Base-by-base conservation (phyloP, 768 basidiomycete species). In the Tubosaeta sp. region DNA sequence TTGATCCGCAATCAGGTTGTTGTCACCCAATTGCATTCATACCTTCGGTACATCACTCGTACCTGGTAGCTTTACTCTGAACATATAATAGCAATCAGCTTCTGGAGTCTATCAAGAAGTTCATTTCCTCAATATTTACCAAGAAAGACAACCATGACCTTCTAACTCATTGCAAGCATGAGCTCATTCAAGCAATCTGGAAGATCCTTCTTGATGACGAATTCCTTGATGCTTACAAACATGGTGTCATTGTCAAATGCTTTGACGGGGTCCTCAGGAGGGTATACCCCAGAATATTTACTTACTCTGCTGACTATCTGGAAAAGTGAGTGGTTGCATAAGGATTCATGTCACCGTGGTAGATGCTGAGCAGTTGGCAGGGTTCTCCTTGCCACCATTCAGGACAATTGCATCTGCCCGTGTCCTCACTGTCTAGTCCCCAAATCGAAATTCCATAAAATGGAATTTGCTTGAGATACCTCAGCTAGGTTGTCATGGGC, bases 231-330 rank as follows among this genome's bases (percentile, higher is more conserved):
- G n/a, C n/a, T n/a, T n/a, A n/a, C n/a, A n/a, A n/a, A n/a, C n/a
- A n/a, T n/a, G n/a, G n/a, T n/a, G n/a, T n/a, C n/a, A n/a, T n/a
- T n/a, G n/a, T n/a, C n/a, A n/a, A n/a, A n/a, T n/a, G n/a, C n/a
- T n/a, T n/a, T n/a, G n/a, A n/a, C n/a, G n/a, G n/a, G n/a, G n/a
- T n/a, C n/a, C n/a, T n/a, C n/a, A n/a, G n/a, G n/a, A n/a, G n/a
- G n/a, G n/a, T n/a, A n/a, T n/a, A n/a, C n/a, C n/a, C n/a, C n/a
- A n/a, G 46, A 4, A 41, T 52, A 13, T 47, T 52, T 4, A 43
- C 32, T 3, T 52, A 52, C 27, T 47, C 51, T 1, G 38, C 50
- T 1, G 43, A 51, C 12, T 51, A 45, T n/a, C 50, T 43, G 6
- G 50, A 51, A 13, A 51, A 51, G 50, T 50, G 8, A 38, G 37